Evolutionary conservation across 129 eudicot genomes (phyloP).

Genomic region (Centella asiatica): DNA sequence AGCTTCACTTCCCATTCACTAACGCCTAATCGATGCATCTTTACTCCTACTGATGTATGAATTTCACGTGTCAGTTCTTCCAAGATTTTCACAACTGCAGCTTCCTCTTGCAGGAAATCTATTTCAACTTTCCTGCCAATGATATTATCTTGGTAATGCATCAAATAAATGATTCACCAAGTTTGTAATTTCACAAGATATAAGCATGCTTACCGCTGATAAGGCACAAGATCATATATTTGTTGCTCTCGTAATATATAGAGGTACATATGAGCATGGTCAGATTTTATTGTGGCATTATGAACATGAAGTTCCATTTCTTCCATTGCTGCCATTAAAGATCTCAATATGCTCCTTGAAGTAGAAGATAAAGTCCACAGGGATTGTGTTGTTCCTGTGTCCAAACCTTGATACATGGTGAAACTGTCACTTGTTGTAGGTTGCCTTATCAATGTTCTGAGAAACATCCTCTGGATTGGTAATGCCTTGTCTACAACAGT

Average conservation of each 20-base stretch:
- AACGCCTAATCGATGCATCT: conserved; percentile 89
- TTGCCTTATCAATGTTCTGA: conserved; percentile 89
- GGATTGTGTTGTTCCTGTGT: conserved; percentile 37
- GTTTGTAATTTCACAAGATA: not conserved
- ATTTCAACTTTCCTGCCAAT: conserved; percentile 51
- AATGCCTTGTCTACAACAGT: conserved; percentile 67
- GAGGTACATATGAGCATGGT: conserved; percentile 96
- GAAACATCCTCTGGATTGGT: conserved; percentile 77
- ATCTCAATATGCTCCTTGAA: conserved; percentile 85
- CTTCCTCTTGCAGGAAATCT: conserved; percentile 50
- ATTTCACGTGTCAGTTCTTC: conserved; percentile 68
- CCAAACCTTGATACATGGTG: conserved; percentile 51
- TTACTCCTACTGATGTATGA: conserved; percentile 61
- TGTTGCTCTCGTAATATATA: conserved; percentile 69
- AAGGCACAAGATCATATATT: conserved; percentile 72
- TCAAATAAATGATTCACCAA: not conserved
- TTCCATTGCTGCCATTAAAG: conserved; percentile 85
- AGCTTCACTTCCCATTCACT: conserved; percentile 98
- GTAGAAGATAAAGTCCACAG: conserved; percentile 57
- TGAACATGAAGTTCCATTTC: conserved; percentile 95
- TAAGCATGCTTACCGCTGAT: conserved; percentile 42
- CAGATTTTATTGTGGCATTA: conserved; percentile 67
- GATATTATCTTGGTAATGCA: conserved; percentile 9
- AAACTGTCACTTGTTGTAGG: conserved; percentile 70
- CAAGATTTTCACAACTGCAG: conserved; percentile 55